Evolutionary conservation across 495 filamentous ascomycete species (phyloP).

Genomic region (Stereocaulon alpinum): DNA sequence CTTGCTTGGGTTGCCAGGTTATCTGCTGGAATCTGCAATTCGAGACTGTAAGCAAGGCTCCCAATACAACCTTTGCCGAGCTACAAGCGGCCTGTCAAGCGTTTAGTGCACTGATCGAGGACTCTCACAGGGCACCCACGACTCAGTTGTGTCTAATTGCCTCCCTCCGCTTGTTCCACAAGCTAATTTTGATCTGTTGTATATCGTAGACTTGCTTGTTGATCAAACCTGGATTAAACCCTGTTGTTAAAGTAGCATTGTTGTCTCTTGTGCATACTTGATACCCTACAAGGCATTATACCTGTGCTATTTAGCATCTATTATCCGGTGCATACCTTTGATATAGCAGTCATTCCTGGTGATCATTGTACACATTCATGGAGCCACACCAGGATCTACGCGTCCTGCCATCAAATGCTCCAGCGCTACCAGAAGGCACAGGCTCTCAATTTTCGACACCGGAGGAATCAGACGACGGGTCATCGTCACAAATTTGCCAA

Average conservation of each 20-base stretch:
- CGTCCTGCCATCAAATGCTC: constrained; percentile 34
- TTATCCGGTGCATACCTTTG: not conserved
- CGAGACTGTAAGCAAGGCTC: constrained; percentile 17
- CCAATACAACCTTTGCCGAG: constrained; percentile 12
- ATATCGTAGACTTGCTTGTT: not conserved
- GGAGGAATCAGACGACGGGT: constrained; percentile 14
- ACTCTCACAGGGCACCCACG: not conserved
- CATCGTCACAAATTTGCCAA: not conserved
- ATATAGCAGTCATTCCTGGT: constrained; percentile 13
- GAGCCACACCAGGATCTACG: constrained; percentile 22
- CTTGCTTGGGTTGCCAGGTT: constrained; percentile 16
- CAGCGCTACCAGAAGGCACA: constrained; percentile 17
- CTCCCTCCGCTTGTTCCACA: constrained; percentile 7
- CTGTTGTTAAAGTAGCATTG: not conserved
- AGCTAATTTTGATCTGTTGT: constrained; percentile 4
- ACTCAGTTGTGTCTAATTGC: constrained; percentile 20
- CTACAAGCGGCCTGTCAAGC: not conserved
- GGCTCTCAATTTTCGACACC: not conserved
- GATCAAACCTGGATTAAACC: not conserved
- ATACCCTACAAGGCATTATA: constrained; percentile 6
- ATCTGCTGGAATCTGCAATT: constrained; percentile 13
- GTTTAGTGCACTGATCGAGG: constrained; percentile 9
- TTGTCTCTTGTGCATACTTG: constrained; percentile 8
- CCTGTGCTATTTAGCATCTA: not conserved
- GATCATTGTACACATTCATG: constrained; percentile 17